Percentiles rank a stretch among this genome's conserved stretches.
Conservation (phyloP, 129 eudicot genomes). For the Centrapalus pauciflorus region DNA sequence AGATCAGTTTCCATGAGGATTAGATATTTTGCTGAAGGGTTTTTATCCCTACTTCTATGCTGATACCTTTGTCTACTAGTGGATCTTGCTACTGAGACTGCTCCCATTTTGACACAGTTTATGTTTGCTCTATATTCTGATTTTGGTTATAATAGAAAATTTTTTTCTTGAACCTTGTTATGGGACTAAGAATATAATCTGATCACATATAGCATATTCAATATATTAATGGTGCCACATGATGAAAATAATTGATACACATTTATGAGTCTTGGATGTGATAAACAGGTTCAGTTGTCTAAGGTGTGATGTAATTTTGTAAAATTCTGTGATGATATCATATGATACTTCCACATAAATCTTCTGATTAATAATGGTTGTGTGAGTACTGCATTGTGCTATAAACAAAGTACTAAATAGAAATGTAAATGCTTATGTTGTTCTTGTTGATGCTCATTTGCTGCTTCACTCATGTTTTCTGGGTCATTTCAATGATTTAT, state of each 20-base stretch:
- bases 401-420: too few relatives aligned
- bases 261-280: background rate
- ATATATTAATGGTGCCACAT: background rate
- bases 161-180: background rate
- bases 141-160: background rate
- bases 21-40: background rate
- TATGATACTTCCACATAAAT: background rate
- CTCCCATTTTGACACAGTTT: too few relatives aligned
- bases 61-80: background rate
- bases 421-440: too few relatives aligned
- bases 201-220: background rate
- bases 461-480: too few relatives aligned
- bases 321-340: background rate
- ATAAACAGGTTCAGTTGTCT: background rate
- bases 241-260: background rate
- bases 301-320: background rate
- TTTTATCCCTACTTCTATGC: background rate
- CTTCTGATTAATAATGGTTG: background rate
- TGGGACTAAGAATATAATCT: background rate
- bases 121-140: background rate
- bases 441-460: too few relatives aligned
- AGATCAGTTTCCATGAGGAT: background rate
- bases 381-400: background rate
- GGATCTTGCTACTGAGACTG: background rate
- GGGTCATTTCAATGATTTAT: too few relatives aligned